These are phyloP conservation scores for Volvox africanus DNA, from an alignment of 139 green algal species.

Conservation along the genomic window DNA sequence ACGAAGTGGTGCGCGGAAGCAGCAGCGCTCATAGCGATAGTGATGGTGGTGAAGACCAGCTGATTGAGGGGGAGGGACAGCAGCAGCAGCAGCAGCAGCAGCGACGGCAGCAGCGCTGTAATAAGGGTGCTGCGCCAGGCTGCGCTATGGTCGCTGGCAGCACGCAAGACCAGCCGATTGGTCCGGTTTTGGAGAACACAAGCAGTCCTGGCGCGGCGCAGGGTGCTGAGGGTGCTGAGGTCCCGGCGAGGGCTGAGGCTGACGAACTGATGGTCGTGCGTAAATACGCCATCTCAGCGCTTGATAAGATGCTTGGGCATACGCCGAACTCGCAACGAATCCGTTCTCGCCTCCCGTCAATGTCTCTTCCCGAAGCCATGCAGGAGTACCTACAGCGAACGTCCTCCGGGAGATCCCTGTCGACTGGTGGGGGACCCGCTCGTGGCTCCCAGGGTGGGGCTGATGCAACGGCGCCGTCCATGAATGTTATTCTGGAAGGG, in stretches of 20 bases:
- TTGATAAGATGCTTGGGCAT: conserved; percentile 41
- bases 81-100: neutral
- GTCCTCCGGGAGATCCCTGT: neutral
- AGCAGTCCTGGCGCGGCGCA: too few relatives aligned
- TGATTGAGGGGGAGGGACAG: neutral
- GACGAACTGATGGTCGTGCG: neutral
- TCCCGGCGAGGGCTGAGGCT: neutral
- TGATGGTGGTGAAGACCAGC: neutral
- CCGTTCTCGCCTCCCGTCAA: conserved; percentile 4
- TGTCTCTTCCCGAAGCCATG: conserved; percentile 27
- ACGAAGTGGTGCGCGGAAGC: conserved; percentile 34
- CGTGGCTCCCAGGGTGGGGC: neutral
- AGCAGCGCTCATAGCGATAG: neutral
- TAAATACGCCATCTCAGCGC: conserved; percentile 15
- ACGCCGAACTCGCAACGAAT: conserved; percentile 41
- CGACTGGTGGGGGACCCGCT: neutral
- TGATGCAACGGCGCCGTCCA: neutral
- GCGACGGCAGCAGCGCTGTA: neutral
- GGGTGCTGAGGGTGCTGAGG: neutral
- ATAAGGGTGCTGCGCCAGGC: too few relatives aligned
- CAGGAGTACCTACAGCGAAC: conserved; percentile 25
- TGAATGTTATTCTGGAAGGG: neutral
- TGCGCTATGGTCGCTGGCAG: neutral
- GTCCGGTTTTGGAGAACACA: too few relatives aligned
- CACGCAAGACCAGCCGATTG: neutral